Evolutionary conservation across 495 filamentous ascomycete genomes (phyloP).

Genomic region (Penicillium fimorum): DNA sequence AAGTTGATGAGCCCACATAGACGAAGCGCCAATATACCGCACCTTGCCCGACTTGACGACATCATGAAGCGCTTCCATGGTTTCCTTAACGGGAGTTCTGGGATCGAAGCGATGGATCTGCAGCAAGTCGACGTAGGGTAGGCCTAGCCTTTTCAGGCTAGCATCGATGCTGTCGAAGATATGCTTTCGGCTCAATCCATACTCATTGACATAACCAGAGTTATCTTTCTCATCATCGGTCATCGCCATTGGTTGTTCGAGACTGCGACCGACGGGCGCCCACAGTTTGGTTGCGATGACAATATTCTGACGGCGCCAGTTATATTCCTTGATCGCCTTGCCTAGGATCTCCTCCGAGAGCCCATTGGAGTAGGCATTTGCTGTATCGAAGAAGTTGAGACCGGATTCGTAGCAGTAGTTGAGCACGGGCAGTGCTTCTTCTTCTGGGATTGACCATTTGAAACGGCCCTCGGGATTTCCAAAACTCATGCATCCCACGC

Average conservation of each 20-base stretch:
- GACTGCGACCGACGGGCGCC: slow-evolving; percentile 25
- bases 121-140: slow-evolving; percentile 69
- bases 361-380: slow-evolving; percentile 47
- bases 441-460: slow-evolving; percentile 63
- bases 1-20: slow-evolving; percentile 69
- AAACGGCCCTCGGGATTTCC: slow-evolving; percentile 48
- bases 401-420: slow-evolving; percentile 68
- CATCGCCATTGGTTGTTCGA: slow-evolving; percentile 23
- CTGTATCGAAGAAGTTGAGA: slow-evolving; percentile 60
- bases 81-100: slow-evolving; percentile 60
- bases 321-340: slow-evolving; percentile 46
- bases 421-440: slow-evolving; percentile 61
- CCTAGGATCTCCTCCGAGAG: slow-evolving; percentile 34
- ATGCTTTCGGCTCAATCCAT: slow-evolving; percentile 59
- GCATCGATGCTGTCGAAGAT: slow-evolving; percentile 72
- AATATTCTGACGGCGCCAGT: slow-evolving; percentile 66
- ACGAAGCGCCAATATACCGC: slow-evolving; percentile 67
- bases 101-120: slow-evolving; percentile 66
- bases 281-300: slow-evolving; percentile 74
- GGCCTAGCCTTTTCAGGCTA: slow-evolving; percentile 61
- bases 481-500: slow-evolving; percentile 68
- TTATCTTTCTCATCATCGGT: slow-evolving; percentile 22
- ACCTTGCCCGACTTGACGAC: slow-evolving; percentile 63
- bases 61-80: slow-evolving; percentile 72
- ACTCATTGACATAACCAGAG: slow-evolving; percentile 31